Evolutionary conservation across 2,329 filamentous ascomycete genomes (phyloP).

Genomic region (Corinectria fuckeliana): DNA sequence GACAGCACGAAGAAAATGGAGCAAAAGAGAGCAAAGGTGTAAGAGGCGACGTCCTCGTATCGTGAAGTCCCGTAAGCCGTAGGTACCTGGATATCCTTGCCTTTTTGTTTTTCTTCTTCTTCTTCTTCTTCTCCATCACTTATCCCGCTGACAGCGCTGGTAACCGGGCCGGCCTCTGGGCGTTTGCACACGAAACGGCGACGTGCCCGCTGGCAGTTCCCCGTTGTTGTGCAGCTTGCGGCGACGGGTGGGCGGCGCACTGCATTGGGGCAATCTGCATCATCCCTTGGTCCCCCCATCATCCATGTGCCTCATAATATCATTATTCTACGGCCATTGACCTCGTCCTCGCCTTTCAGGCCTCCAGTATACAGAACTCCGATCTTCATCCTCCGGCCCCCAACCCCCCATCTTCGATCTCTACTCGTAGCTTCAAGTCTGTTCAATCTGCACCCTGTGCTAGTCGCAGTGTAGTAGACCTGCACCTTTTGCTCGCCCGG

Average conservation of each 20-base stretch:
- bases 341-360: background rate
- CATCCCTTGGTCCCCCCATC: background rate
- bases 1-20: background rate
- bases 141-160: conserved; percentile 5
- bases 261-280: conserved; percentile 17
- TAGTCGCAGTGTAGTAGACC: background rate
- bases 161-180: conserved; percentile 14
- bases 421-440: too few species aligned
- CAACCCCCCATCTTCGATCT: too few species aligned
- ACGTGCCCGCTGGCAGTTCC: conserved; percentile 14
- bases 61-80: background rate
- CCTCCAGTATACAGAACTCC: too few species aligned
- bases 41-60: background rate
- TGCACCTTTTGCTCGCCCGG: conserved; percentile 16
- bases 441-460: conserved; percentile 2
- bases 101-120: background rate
- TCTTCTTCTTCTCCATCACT: too few species aligned
- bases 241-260: conserved; percentile 6
- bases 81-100: too few species aligned
- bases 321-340: background rate
- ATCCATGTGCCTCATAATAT: conserved; percentile 1
- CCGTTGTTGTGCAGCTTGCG: conserved; percentile 13
- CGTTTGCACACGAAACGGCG: conserved; percentile 2
- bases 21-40: background rate
- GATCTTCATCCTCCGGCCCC: too few species aligned